A percentile compares a stretch with the other conserved stretches of the same genome.
Conservation (phyloP, 257 asterid species). For the Apocynum venetum region DNA sequence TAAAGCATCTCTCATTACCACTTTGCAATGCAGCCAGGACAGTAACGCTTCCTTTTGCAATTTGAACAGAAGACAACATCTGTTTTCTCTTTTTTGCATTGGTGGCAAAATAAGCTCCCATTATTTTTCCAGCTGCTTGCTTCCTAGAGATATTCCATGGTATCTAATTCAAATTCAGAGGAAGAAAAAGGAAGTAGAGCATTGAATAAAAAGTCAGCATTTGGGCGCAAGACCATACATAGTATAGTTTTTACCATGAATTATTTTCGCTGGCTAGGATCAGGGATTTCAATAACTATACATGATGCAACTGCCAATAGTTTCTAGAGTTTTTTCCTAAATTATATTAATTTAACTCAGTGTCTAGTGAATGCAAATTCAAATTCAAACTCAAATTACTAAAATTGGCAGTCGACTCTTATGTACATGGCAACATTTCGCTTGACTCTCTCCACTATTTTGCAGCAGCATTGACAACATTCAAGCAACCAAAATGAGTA, state of each 20-base stretch:
- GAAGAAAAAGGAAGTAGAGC: conserved; percentile 7
- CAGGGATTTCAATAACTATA: not conserved
- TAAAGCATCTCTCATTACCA: conserved; percentile 42
- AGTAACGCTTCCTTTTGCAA: conserved; percentile 63
- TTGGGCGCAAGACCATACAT: not conserved
- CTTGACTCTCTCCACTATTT: not conserved
- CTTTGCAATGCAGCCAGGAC: conserved; percentile 56
- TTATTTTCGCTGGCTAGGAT: not conserved
- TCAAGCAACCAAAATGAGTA: conserved; percentile 4
- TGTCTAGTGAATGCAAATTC: too few species aligned
- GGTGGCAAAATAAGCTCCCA: conserved; percentile 49
- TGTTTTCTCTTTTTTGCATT: conserved; percentile 43
- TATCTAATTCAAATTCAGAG: conserved; percentile 5
- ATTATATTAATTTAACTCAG: not conserved
- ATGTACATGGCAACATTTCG: not conserved
- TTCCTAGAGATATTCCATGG: conserved; percentile 37
- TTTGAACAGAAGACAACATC: conserved; percentile 46
- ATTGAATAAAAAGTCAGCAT: conserved; percentile 6
- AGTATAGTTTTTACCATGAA: not conserved
- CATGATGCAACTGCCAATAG: not conserved
- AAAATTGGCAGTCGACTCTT: not conserved
- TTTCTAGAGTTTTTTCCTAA: not conserved
- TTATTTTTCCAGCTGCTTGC: conserved; percentile 28
- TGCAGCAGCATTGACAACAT: not conserved
- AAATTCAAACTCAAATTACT: not conserved